Percentiles rank a stretch among this genome's conserved stretches.
Evolutionary conservation across 441 rosid genomes (phyloP).

Genomic region (Brassica balearica): DNA sequence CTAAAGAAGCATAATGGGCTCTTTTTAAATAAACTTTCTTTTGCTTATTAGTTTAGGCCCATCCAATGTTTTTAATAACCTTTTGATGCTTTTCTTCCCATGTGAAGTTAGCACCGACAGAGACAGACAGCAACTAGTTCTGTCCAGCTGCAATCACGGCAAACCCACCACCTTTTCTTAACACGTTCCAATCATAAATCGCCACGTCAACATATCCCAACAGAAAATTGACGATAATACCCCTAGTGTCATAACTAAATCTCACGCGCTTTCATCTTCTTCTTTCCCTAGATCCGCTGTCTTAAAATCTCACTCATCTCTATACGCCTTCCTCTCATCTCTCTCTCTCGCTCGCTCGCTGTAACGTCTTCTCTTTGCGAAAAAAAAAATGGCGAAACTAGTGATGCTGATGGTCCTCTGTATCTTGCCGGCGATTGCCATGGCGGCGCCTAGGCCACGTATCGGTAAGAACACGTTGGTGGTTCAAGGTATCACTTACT

Average conservation of each 20-base stretch:
- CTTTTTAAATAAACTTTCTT: neutral
- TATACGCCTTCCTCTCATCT: neutral
- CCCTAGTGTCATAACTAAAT: neutral
- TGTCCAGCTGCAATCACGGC: constrained; percentile 43
- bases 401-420: constrained; percentile 63
- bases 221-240: neutral
- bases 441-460: constrained; percentile 53
- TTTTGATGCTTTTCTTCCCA: too few species aligned
- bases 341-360: neutral
- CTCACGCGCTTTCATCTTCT: constrained; percentile 40
- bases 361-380: neutral
- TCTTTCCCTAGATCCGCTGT: constrained; percentile 10
- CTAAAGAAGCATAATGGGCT: constrained; percentile 3
- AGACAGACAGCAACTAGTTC: constrained; percentile 8
- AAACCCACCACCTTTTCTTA: constrained; percentile 34
- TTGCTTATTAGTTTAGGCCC: neutral
- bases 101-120: constrained; percentile 34
- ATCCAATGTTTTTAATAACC: too few species aligned
- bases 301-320: constrained; percentile 1
- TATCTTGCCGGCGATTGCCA: constrained; percentile 58
- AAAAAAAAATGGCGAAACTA: constrained; percentile 53
- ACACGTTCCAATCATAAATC: neutral
- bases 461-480: constrained; percentile 47
- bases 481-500: constrained; percentile 71
- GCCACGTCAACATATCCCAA: constrained; percentile 10